These are phyloP conservation scores for Hymenotorrendiella dingleyae DNA, from an alignment of 2,329 filamentous ascomycete genomes.

Conservation along the genomic window DNA sequence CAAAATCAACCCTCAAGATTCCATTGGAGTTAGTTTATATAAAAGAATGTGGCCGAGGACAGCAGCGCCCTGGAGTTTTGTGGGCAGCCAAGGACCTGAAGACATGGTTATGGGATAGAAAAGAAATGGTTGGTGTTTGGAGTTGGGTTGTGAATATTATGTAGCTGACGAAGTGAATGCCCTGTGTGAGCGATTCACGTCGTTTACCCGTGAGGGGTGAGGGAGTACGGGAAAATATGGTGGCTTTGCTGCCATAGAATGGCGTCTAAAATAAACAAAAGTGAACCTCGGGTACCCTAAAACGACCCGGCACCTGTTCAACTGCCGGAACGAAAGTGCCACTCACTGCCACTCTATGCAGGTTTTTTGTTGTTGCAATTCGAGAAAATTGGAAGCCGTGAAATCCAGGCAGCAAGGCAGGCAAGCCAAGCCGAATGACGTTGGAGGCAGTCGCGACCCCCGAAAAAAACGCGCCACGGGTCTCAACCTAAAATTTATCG, in stretches of 20 bases:
- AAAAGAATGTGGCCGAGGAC: conserved; percentile 78
- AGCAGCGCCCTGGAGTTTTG: conserved; percentile 38
- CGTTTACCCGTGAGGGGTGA: too few species aligned
- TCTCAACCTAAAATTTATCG: neutral
- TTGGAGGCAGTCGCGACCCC: neutral
- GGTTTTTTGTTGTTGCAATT: conserved; percentile 1
- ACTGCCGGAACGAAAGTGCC: too few species aligned
- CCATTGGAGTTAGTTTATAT: conserved; percentile 83
- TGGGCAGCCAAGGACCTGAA: conserved; percentile 7
- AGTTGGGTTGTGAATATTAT: too few species aligned
- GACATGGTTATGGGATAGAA: conserved; percentile 5
- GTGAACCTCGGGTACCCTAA: too few species aligned
- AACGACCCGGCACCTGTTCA: too few species aligned
- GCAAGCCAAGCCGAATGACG: conserved; percentile 1
- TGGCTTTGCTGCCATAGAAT: too few species aligned
- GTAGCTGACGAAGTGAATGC: too few species aligned
- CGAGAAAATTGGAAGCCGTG: neutral
- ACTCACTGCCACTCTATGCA: neutral
- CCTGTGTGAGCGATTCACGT: too few species aligned
- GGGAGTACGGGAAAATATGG: too few species aligned
- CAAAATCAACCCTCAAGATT: conserved; percentile 91
- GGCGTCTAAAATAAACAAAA: too few species aligned
- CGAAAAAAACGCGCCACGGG: neutral
- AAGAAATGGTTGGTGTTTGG: neutral
- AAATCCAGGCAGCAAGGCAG: conserved; percentile 1